Base-by-base conservation (phyloP, 352 stramenopile species). In the Phytophthora megakarya region DNA sequence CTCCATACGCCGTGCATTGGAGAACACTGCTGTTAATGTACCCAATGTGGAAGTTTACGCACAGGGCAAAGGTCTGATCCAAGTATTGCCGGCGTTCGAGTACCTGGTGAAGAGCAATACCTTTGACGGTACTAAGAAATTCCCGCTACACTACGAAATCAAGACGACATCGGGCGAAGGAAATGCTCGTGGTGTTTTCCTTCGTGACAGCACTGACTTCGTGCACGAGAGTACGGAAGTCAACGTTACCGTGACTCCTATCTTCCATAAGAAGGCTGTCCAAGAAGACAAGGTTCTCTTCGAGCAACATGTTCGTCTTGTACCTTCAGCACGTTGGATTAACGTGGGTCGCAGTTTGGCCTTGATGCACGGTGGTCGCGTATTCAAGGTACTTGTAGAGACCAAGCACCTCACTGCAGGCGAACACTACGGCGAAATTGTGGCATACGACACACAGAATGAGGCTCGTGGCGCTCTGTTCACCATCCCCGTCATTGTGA, bases 361-460 rank as follows among this genome's bases (percentile, higher is more conserved):
- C 46, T 58, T 98, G 12, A 90, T 98, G 81, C 84, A 94, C 25
- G 77, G 84, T 25, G 78, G 90, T 1, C 79, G 88, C 1, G 76
- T 59, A 18, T 98, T 99, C 71, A 96, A 96, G 56, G 86, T 98
- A 32, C 73, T 87, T 3, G 79, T 98, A 16, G 78, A 98, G 73
- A 93, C 93, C 0, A 89, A 88, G 18, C 51, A 87, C 48, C 60
- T 98, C 18, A 51, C 73, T 12, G 60, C 77, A 25, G 95, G 93
- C 16, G 75, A 97, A 18, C 90, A 98, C 68, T 95, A 84, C 54
- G 88, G 81, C 0, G 86, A 92, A 61, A 89, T 99, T 32, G 57
- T 87, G 23, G 95, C 85, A 8, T 93, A 87, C 60, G 84, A 93
- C 63, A 80, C 78, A 13, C 67, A 79, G 46, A 78, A 95, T 46